These are phyloP conservation scores for Raddia distichophylla DNA, from an alignment of 176 grass and related monocot species.

Conservation along the genomic window DNA sequence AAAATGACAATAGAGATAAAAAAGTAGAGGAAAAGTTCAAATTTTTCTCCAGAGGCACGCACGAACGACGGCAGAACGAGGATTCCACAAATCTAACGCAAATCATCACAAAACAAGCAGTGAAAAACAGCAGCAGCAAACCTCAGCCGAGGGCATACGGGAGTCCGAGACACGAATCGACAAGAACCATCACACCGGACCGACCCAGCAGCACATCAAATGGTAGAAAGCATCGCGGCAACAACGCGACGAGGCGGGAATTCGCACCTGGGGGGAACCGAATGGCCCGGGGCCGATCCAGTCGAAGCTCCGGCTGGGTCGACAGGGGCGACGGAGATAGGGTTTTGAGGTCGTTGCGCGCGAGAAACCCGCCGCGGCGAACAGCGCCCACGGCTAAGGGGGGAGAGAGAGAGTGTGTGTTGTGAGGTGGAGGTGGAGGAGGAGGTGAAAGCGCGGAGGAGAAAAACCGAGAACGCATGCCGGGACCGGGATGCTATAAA, in stretches of 20 bases:
- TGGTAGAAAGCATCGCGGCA: neutral
- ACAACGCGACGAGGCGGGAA: neutral
- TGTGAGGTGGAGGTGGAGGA: neutral
- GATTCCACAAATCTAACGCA: conserved; percentile 17
- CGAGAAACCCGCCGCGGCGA: conserved; percentile 44
- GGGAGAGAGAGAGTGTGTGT: neutral
- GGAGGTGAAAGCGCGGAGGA: neutral
- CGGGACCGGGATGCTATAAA: conserved; percentile 32
- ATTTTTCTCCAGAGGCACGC: neutral
- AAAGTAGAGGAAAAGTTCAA: neutral
- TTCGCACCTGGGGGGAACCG: conserved; percentile 36
- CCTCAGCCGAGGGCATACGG: neutral
- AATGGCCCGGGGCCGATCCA: neutral
- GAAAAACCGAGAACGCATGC: conserved; percentile 47
- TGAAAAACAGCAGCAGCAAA: neutral
- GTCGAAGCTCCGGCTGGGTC: conserved; percentile 5
- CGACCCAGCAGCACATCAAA: neutral
- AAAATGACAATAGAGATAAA: neutral
- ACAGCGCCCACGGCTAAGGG: conserved; percentile 38
- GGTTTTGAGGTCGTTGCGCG: conserved; percentile 39
- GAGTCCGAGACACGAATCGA: conserved; percentile 10
- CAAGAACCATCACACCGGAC: neutral
- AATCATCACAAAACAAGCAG: neutral
- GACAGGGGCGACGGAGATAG: conserved; percentile 12
- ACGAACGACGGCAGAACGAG: neutral